These are phyloP conservation scores for Scortechinia acanthostroma DNA, from an alignment of 2,329 filamentous ascomycete genomes.

Conservation along the genomic window DNA sequence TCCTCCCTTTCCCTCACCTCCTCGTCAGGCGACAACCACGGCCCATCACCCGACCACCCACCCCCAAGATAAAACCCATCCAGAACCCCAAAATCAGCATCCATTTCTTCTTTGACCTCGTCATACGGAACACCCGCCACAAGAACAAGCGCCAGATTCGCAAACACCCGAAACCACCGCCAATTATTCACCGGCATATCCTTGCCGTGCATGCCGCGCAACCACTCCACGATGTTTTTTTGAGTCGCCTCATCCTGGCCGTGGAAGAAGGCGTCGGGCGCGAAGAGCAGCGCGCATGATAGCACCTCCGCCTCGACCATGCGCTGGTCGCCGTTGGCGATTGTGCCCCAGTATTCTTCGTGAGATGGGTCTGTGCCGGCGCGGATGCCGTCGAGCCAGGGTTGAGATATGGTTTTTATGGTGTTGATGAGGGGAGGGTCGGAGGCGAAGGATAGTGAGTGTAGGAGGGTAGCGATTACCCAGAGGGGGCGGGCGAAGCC, in stretches of 20 bases:
- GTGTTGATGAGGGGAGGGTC: constrained; percentile 1
- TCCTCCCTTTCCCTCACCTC: too few species aligned
- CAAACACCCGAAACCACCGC: constrained; percentile 43
- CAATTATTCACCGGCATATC: constrained; percentile 38
- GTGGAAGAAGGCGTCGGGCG: constrained; percentile 25
- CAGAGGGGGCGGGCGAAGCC: constrained; percentile 7
- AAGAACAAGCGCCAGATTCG: constrained; percentile 33
- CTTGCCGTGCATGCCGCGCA: constrained; percentile 30
- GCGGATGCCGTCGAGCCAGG: background rate
- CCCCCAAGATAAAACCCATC: constrained; percentile 33
- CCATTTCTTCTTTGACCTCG: constrained; percentile 23
- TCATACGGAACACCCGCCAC: constrained; percentile 24
- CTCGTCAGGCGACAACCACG: too few species aligned
- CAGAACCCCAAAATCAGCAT: constrained; percentile 29
- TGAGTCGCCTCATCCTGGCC: constrained; percentile 16
- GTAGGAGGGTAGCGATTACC: constrained; percentile 5
- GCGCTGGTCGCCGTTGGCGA: constrained; percentile 35
- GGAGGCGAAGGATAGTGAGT: background rate
- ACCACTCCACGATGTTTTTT: constrained; percentile 27
- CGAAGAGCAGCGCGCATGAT: constrained; percentile 34
- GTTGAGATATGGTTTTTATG: background rate
- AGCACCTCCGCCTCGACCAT: constrained; percentile 47
- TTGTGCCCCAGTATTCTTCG: constrained; percentile 35
- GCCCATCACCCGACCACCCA: constrained; percentile 38
- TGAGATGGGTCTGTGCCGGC: constrained; percentile 20